Conservation (phyloP, 2,329 filamentous ascomycete genomes). For the Alternaria hordeiaustralica region DNA sequence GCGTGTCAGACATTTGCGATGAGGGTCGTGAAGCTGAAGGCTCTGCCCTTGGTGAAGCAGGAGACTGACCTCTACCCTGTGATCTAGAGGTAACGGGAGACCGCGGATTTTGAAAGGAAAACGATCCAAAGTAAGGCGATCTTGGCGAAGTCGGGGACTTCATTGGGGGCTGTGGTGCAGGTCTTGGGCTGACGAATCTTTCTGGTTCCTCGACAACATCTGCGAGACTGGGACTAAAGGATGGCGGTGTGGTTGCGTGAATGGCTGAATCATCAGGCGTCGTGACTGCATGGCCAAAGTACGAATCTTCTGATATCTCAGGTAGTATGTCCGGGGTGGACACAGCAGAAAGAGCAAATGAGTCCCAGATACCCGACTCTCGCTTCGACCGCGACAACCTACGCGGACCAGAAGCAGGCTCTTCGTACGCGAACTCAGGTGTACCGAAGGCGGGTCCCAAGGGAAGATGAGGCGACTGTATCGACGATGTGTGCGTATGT, state of each 20-base stretch:
- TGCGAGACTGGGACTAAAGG: slow-evolving; percentile 47
- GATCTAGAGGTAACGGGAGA: slow-evolving; percentile 24
- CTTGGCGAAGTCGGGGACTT: slow-evolving; percentile 33
- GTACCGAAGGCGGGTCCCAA: slow-evolving; percentile 27
- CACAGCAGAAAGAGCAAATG: slow-evolving; percentile 29
- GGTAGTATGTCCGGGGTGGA: slow-evolving; percentile 25
- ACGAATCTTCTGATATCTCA: slow-evolving; percentile 40
- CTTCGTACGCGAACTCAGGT: slow-evolving; percentile 20
- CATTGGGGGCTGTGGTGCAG: slow-evolving; percentile 41
- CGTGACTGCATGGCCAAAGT: slow-evolving; percentile 50
- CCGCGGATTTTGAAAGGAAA: slow-evolving; percentile 34
- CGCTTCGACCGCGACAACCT: slow-evolving; percentile 28
- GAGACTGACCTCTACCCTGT: slow-evolving; percentile 30
- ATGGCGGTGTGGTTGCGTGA: slow-evolving; percentile 47
- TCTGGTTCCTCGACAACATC: slow-evolving; percentile 48
- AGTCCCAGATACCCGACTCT: slow-evolving; percentile 44
- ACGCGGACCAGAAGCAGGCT: background rate
- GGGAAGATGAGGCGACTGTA: slow-evolving; percentile 48
- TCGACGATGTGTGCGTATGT: slow-evolving; percentile 47
- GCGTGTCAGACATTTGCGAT: slow-evolving; percentile 54
- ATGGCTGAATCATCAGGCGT: slow-evolving; percentile 52
- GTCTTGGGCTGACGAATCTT: slow-evolving; percentile 41
- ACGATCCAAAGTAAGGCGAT: slow-evolving; percentile 37
- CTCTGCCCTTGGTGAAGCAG: slow-evolving; percentile 31
- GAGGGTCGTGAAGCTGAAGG: slow-evolving; percentile 38